Base-by-base conservation (phyloP, 2,329 filamentous ascomycete genomes). In the Aureobasidium lini region DNA sequence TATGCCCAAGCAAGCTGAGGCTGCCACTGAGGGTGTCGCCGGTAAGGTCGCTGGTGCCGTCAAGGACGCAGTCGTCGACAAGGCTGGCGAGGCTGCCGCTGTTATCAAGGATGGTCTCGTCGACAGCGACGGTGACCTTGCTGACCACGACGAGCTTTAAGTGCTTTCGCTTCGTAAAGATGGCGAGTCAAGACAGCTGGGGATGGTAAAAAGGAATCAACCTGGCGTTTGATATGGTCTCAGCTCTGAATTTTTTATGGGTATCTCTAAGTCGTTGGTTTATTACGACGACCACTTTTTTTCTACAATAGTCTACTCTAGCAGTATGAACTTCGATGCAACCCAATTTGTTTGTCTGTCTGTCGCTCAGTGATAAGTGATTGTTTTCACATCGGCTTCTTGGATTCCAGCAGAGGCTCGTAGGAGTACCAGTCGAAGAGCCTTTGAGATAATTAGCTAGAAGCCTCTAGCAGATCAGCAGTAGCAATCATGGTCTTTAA, bases 141-240 rank as follows among this genome's bases (percentile, higher is more conserved):
- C 72, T 62, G 66, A 68, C 44, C 87, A 90, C 70, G 89, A 93
- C 70, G 89, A 93, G 80, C 80, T 93, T 80, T 93, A 89, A 56
- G 23, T 15, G 40, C 11, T 48, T 23, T 44, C 28, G 23, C 42
- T 34, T 42, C 1, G 7, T 44, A 8, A 29, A 28, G 5, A 6
- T 53, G 40, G 52, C 52, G 29, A 46, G 23, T 54, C 37, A 23
- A 42, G 13, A 52, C 42, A 43, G 37, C 50, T 32, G 39, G n/a
- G 48, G 32, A 36, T 43, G 37, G 23, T 13, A 43, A 23, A 31
- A 6, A 42, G 28, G 36, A 23, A 23, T 23, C 37, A 54, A 23
- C 40, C 39, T 46, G 52, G 52, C 52, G 52, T 56, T 46, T 6
- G 18, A 32, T 15, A 7, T 23, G 42, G 13, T 23, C 23, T 23